Percentiles rank a stretch among this genome's conserved stretches.
phyloP scores from a whole-genome alignment of 306 rosid species.

The Betula pendula region DNA sequence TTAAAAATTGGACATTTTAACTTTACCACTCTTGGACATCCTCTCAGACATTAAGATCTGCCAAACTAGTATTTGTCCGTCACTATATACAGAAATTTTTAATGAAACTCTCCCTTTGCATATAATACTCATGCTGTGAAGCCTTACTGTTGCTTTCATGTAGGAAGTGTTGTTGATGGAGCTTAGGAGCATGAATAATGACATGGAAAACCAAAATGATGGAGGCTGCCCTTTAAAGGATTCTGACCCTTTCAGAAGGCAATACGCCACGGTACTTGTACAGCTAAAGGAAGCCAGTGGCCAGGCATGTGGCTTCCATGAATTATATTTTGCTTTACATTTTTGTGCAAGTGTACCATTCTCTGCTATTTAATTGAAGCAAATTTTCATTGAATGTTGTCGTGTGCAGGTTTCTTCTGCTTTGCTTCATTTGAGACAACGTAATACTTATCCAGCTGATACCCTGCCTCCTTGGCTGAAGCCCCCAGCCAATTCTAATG shows the following conservation, averaged over 20 bases:
- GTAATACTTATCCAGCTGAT: slow-evolving; percentile 62
- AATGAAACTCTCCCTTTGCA: not conserved
- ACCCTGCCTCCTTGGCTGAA: slow-evolving; percentile 55
- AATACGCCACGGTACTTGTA: slow-evolving; percentile 88
- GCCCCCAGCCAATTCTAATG: slow-evolving; percentile 38
- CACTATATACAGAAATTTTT: not conserved
- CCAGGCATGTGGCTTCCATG: slow-evolving; percentile 97
- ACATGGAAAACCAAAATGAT: slow-evolving; percentile 59
- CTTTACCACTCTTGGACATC: slow-evolving; percentile 4
- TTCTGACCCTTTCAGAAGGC: slow-evolving; percentile 66
- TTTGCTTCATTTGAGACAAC: slow-evolving; percentile 69
- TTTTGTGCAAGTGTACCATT: slow-evolving; percentile 7
- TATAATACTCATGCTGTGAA: not conserved
- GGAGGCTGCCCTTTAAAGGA: slow-evolving; percentile 53
- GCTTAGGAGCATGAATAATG: slow-evolving; percentile 56
- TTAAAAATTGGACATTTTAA: not conserved
- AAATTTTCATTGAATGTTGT: slow-evolving; percentile 28
- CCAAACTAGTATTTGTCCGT: not conserved
- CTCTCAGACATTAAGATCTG: slow-evolving; percentile 4
- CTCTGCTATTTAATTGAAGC: slow-evolving; percentile 25
- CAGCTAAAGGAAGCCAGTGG: slow-evolving; percentile 97
- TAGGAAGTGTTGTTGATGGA: slow-evolving; percentile 65
- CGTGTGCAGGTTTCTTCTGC: slow-evolving; percentile 75
- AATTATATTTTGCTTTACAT: slow-evolving; percentile 27
- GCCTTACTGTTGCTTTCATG: slow-evolving; percentile 20